phyloP scores from a whole-genome alignment of 1,284 basidiomycete species.

The Marasmius sp. region DNA sequence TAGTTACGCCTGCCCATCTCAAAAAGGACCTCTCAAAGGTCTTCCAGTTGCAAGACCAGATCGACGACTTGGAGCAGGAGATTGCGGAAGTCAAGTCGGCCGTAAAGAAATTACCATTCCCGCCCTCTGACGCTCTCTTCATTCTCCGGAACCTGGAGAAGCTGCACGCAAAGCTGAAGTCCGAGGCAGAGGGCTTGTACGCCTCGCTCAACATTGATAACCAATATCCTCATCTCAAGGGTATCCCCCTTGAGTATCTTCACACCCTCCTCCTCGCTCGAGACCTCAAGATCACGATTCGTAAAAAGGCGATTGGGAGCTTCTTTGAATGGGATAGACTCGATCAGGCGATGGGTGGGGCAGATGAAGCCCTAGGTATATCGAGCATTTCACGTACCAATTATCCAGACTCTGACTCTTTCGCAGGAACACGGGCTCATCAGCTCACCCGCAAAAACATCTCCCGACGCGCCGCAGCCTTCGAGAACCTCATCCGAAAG shows the following conservation, averaged over 20 bases:
- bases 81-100: too few species aligned
- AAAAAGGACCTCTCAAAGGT: background rate
- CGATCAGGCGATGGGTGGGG: background rate
- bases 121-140: too few species aligned
- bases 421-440: background rate
- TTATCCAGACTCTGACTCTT: background rate
- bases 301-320: background rate
- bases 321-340: background rate
- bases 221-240: background rate
- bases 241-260: background rate
- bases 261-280: background rate
- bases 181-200: background rate
- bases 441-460: background rate
- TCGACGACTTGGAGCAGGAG: too few species aligned
- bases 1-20: background rate
- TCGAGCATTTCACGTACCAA: background rate
- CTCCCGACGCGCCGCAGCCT: too few species aligned
- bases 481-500: too few species aligned
- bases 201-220: background rate
- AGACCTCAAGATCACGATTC: background rate
- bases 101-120: too few species aligned
- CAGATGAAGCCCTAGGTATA: background rate
- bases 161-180: background rate
- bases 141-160: background rate
- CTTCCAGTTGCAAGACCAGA: background rate